Evolutionary conservation across 352 stramenopile species (phyloP), one percentile per base, ranked within the genome.

Genomic region (Phytopythium cucurbitacearum): DNA sequence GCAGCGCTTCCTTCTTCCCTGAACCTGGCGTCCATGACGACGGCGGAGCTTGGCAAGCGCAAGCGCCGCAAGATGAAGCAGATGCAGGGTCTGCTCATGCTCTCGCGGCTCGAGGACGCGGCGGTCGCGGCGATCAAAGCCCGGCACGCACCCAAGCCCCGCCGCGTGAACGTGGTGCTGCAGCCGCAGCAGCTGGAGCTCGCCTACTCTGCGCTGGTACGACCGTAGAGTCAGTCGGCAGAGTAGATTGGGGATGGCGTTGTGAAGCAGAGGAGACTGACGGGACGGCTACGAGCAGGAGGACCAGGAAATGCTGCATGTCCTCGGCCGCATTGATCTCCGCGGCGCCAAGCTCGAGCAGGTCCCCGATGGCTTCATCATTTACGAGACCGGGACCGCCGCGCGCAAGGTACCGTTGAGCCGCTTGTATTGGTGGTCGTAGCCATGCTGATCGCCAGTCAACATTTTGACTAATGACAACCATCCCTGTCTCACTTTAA

Each of bases 81-180:
- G 55, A 91, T 91, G 80, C 73, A 89, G 58, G 80, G 80, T 3
- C 58, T 91, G 53, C 61, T 91, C 56, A 59, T 82, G 51, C 73
- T 91, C 40, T 69, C 77, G 56, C 67, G 76, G 6, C 56, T 78
- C 28, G 62, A 73, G 40, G 52, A 61, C 32, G 49, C 53, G n/a
- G 39, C 56, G 41, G 59, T 62, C 34, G 43, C 48, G 4, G 11
- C 6, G 8, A 13, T 51, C 8, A 72, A 69, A 49, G 43, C 56
- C 28, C 65, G 63, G 13, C 57, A 51, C 11, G 41, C 47, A 12
- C 6, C 57, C 55, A 80, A 80, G 53, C 48, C 67, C 28, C 60
- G 67, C 47, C 82, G 80, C 39, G 66, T 81, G 53, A 79, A 76
- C 39, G 80, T 87, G 13, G 62, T 80, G 61, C 67, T 91, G 16